A percentile compares a stretch with the other conserved stretches of the same genome.
These are phyloP conservation scores for Bidens hawaiensis DNA, from an alignment of 140 eudicot species.

Conservation along the genomic window DNA sequence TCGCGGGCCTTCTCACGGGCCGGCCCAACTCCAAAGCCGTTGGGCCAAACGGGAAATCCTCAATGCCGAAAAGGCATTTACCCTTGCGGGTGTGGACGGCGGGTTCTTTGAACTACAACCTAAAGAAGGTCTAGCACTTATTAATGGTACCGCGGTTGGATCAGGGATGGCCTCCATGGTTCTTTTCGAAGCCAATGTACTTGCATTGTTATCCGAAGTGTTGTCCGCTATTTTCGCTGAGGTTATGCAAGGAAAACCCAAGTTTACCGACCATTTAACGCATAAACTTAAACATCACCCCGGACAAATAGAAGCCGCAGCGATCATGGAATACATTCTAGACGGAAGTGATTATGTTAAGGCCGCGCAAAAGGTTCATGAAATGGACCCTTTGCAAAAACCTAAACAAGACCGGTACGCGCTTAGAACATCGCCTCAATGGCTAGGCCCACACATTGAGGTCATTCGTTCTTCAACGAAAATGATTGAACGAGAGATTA, in stretches of 20 bases:
- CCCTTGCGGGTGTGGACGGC: conserved; percentile 44
- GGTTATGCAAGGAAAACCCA: conserved; percentile 92
- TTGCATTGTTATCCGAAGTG: conserved; percentile 60
- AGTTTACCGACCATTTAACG: conserved; percentile 80
- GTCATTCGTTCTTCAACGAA: conserved; percentile 74
- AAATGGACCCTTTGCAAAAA: conserved; percentile 70
- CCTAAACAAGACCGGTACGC: conserved; percentile 89
- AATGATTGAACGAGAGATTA: conserved; percentile 80
- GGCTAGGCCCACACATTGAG: conserved; percentile 94
- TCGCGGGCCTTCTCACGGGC: conserved; percentile 80
- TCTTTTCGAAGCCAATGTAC: conserved; percentile 76
- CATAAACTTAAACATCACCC: conserved; percentile 87
- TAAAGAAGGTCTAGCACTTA: conserved; percentile 87
- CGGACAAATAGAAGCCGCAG: conserved; percentile 91
- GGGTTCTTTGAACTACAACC: conserved; percentile 84
- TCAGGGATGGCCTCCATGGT: conserved; percentile 91
- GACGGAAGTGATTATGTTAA: conserved; percentile 74
- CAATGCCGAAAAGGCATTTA: conserved; percentile 54
- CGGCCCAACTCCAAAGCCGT: conserved; percentile 78
- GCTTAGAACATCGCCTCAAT: conserved; percentile 77
- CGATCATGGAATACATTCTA: conserved; percentile 81
- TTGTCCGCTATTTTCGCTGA: conserved; percentile 80
- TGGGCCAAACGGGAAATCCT: conserved; percentile 53
- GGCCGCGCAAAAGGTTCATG: conserved; percentile 54
- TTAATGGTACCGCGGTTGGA: conserved; percentile 85